Evolutionary conservation across 164 flowering plant species (phyloP), one percentile per base, ranked within the genome.

Genomic region (Magnolia kwangsiensis): DNA sequence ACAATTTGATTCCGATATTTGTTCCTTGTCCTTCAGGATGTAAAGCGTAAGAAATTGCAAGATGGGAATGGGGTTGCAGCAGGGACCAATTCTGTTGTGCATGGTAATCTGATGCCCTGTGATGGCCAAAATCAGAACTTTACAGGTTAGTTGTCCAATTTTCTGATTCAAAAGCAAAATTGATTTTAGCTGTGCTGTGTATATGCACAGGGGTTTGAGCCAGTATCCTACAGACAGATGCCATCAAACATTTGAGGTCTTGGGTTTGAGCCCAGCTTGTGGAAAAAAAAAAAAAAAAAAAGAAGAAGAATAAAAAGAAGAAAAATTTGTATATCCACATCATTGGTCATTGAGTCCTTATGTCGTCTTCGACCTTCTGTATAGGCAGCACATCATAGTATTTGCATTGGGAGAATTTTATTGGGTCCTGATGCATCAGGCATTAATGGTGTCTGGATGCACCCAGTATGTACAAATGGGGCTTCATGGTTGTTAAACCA

Each of bases 141-240:
- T 76, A 72, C 91, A 88, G 98, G 98, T 92, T 65, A 75, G 85
- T 50, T 51, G 63, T 72, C 19, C 24, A 67, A 7, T 70, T 37
- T 37, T 37, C 45, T 37, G 45, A 21, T n/a, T 3, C 37, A 51
- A 7, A 23, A 23, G 45, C 37, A 63, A 67, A 24, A 55, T 51
- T 67, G 77, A 16, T 20, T 64, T n/a, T 4, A 18, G 19, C 19
- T 64, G 4, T 20, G 19, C 19, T 64, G 4, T 20, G 20, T 8
- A n/a, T 18, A 21, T 64, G 67, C 67, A n/a, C 23, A n/a, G 21
- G 10, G 27, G 9, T 64, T 18, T n/a, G 8, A 64, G 13, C 23
- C 8, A 19, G 61, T 55, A 37, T 3, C 45, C 45, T 37, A 37
- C 45, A 37, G 45, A 37, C 45, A 37, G 45, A 37, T 37, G 45